These are phyloP conservation scores for Ustilago esculenta DNA, from an alignment of 1,284 basidiomycete species.

Conservation along the genomic window DNA sequence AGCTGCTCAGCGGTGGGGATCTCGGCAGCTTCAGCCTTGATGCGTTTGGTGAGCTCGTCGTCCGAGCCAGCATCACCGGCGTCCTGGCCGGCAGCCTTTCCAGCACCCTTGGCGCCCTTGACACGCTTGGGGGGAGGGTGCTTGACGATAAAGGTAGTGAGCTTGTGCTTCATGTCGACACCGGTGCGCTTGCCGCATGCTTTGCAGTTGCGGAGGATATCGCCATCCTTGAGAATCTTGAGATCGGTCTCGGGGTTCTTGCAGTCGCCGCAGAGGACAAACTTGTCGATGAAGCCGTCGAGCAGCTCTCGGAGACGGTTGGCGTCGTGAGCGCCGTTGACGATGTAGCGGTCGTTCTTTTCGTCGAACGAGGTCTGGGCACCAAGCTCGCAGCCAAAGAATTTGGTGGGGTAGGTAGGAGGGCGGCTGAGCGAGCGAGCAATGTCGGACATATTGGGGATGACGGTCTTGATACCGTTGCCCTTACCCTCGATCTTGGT, in stretches of 20 bases:
- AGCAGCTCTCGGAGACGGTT: conserved; percentile 92
- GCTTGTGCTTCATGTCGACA: conserved; percentile 96
- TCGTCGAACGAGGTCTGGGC: conserved; percentile 97
- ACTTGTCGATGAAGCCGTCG: conserved; percentile 93
- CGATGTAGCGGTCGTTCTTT: conserved; percentile 97
- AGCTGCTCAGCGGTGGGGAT: conserved; percentile 70
- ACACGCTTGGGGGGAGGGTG: conserved; percentile 83
- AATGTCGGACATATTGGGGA: conserved; percentile 93
- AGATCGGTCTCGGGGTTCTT: conserved; percentile 99
- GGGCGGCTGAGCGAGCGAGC: conserved; percentile 94
- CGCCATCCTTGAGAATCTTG: conserved; percentile 81
- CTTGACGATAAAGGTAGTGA: conserved; percentile 95
- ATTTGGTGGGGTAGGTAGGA: conserved; percentile 96
- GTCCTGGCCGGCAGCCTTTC: conserved; percentile 73
- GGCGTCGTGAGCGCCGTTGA: conserved; percentile 96
- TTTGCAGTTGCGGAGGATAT: conserved; percentile 97
- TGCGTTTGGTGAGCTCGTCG: conserved; percentile 70
- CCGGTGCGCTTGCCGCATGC: conserved; percentile 92
- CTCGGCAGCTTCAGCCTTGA: conserved; percentile 69
- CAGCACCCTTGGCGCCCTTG: conserved; percentile 65
- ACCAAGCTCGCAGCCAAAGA: conserved; percentile 97
- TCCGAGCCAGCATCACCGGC: conserved; percentile 67
- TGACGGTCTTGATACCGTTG: conserved; percentile 94
- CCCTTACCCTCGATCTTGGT: conserved; percentile 99
- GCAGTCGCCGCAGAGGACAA: conserved; percentile 95